Evolutionary conservation across 495 filamentous ascomycete genomes (phyloP), one percentile per base, ranked within the genome.

Genomic region (Trypethelium eluteriae): DNA sequence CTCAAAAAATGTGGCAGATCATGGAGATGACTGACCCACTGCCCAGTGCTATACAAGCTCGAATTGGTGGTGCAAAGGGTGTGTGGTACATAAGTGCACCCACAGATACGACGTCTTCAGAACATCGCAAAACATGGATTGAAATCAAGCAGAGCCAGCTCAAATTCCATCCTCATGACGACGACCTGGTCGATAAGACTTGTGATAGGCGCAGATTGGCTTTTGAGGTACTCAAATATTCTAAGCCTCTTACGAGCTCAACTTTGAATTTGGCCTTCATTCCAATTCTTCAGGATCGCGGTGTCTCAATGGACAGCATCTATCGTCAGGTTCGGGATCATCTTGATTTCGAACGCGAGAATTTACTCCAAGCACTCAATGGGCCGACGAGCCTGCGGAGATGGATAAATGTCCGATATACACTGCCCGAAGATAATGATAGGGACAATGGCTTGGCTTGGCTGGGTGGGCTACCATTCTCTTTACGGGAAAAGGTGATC

Each of bases 51-150:
- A 88, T 95, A 63, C 93, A 97, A 76, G 93, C 81, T 11, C 81
- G 93, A 49, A 86, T 98, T 67, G 89, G 87, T 2, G 86, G 89
- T 5, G 90, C 91, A 1, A 97, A 98, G 75, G 94, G 94, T 2
- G 77, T 97, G 49, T 97, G 93, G 93, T 85, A 93, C 76, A 81
- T 93, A 16, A 85, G 88, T 69, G 79, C 79, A 9, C 74, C 74
- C 2, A 71, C 78, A 53, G 76, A 79, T 64, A 61, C 70, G 49
- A 77, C 65, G 6, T 78, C 82, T 66, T 73, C 73, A 2, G 69
- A 64, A 75, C 39, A 73, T 41, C 61, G 65, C 4, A 73, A 79
- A 0, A 77, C 81, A 9, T 96, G 89, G 87, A 91, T 97, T 64
- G 84, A 91, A 65, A 86, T 95, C 6, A 88, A 83, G 2, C 81